Evolutionary conservation across 192 early-diverging fungal genomes (phyloP).

Genomic region (Haplosporangium gracile): DNA sequence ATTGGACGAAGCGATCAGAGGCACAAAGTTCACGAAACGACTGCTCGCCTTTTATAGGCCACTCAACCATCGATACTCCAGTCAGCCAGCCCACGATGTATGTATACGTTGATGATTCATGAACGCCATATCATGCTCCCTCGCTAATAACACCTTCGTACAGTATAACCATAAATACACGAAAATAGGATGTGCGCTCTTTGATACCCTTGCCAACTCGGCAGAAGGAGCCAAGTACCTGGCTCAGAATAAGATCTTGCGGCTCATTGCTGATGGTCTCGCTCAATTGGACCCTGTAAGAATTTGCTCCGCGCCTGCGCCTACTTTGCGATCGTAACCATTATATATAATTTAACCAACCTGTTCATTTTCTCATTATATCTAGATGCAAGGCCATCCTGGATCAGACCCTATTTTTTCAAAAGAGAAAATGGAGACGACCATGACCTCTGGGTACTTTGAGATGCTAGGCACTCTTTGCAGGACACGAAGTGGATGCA

Average conservation of each 20-base stretch:
- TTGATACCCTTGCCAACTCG: slow-evolving; percentile 72
- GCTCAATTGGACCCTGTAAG: slow-evolving; percentile 80
- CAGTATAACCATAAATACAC: slow-evolving; percentile 60
- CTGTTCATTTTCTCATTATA: neutral
- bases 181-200: slow-evolving; percentile 76
- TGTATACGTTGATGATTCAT: too few species aligned
- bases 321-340: neutral
- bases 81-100: slow-evolving; percentile 70
- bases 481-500: slow-evolving; percentile 73
- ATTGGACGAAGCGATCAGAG: slow-evolving; percentile 80
- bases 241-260: slow-evolving; percentile 75
- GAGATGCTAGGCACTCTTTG: slow-evolving; percentile 76
- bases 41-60: slow-evolving; percentile 83
- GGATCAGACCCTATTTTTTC: slow-evolving; percentile 78
- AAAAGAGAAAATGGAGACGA: slow-evolving; percentile 78
- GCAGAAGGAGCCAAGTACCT: slow-evolving; percentile 79
- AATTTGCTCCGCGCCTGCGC: neutral
- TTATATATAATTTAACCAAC: neutral
- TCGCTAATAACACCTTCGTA: neutral
- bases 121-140: neutral
- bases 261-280: slow-evolving; percentile 81
- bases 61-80: slow-evolving; percentile 77
- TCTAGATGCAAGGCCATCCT: slow-evolving; percentile 58
- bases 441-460: slow-evolving; percentile 84
- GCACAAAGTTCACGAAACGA: slow-evolving; percentile 79